phyloP scores from a whole-genome alignment of 805 yeast species.

The Metschnikowia drakensbergensis region DNA sequence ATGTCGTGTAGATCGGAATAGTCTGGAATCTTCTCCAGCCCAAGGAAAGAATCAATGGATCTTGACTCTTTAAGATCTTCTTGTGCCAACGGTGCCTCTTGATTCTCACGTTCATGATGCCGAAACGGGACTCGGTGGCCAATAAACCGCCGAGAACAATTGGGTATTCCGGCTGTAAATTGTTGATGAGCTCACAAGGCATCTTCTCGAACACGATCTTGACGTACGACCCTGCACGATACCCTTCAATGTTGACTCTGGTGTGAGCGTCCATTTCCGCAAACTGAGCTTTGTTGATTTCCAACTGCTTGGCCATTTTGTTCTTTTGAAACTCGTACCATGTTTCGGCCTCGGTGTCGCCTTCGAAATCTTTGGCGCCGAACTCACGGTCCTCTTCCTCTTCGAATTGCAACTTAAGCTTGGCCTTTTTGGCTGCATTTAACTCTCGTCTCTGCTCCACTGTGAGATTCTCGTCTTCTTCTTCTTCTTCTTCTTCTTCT shows the following conservation, averaged over 20 bases:
- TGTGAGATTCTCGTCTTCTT: conserved; percentile 40
- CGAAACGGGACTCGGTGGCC: conserved; percentile 89
- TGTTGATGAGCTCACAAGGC: conserved; percentile 87
- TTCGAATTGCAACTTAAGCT: conserved; percentile 84
- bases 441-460: conserved; percentile 71
- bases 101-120: conserved; percentile 85
- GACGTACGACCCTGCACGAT: conserved; percentile 89
- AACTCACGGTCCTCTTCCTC: conserved; percentile 63
- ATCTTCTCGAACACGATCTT: conserved; percentile 76
- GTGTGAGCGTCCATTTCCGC: conserved; percentile 72
- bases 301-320: conserved; percentile 92
- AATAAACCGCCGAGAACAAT: conserved; percentile 86
- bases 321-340: conserved; percentile 98
- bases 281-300: conserved; percentile 80
- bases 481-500: conserved; percentile 23
- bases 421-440: conserved; percentile 88
- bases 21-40: conserved; percentile 99
- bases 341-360: conserved; percentile 72
- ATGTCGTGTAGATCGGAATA: conserved; percentile 89
- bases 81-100: conserved; percentile 99
- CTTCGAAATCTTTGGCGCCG: conserved; percentile 78
- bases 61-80: conserved; percentile 90
- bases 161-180: conserved; percentile 83
- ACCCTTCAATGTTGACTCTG: conserved; percentile 84
- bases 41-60: conserved; percentile 86